Evolutionary conservation across 108 stramenopile species (phyloP).

Genomic region (Discostella stelligeroides): DNA sequence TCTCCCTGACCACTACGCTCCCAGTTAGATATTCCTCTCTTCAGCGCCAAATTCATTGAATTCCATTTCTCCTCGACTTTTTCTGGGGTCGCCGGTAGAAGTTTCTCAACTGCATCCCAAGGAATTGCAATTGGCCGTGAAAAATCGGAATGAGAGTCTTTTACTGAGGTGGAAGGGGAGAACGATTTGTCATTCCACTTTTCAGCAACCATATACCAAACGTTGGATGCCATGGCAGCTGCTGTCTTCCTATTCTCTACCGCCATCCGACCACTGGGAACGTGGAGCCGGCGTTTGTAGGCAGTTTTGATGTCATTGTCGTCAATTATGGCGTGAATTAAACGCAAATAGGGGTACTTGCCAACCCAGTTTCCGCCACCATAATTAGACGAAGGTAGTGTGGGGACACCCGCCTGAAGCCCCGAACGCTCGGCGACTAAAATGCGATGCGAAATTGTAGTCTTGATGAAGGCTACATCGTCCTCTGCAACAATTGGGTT

Average conservation of each 20-base stretch:
- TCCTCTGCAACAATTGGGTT: not conserved
- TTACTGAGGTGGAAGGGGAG: not conserved
- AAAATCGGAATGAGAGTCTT: not conserved
- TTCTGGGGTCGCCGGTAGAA: not conserved
- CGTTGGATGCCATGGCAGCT: not conserved
- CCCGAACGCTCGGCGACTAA: not conserved
- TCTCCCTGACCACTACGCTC: conserved; percentile 4
- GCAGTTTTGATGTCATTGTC: not conserved
- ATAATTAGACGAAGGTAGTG: not conserved
- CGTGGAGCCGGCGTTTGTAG: not conserved
- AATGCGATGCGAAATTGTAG: not conserved
- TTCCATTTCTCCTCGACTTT: too few relatives aligned
- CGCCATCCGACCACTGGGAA: too few relatives aligned
- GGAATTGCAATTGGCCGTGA: too few relatives aligned
- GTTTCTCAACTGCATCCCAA: not conserved
- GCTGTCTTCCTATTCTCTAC: too few relatives aligned
- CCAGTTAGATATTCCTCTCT: not conserved
- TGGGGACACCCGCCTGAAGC: not conserved
- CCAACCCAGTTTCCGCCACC: not conserved
- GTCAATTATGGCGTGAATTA: too few relatives aligned
- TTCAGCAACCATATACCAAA: conserved; percentile 1
- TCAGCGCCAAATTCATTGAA: too few relatives aligned
- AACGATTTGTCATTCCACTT: not conserved
- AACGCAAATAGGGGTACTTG: not conserved
- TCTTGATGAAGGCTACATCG: not conserved